Base-by-base conservation (phyloP, 495 filamentous ascomycete species). In the Penicillium waksmanii region DNA sequence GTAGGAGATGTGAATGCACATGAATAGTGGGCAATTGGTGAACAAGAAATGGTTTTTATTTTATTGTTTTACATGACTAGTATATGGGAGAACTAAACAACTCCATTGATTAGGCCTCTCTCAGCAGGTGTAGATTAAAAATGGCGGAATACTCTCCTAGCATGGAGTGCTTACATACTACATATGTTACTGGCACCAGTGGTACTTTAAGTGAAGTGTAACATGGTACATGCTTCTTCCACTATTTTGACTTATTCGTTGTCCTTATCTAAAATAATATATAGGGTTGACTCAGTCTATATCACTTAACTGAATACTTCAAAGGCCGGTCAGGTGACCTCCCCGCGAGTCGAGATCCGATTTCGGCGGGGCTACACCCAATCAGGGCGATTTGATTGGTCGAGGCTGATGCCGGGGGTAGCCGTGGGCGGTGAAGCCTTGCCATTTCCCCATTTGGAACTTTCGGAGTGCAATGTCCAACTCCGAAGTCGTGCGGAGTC, bases 401-500 rank as follows among this genome's bases (percentile, higher is more conserved):
- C 17, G 3, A 38, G 11, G 15, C 42, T 2, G 42, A 44, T 12
- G 12, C 46, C 46, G 46, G 46, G 46, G 46, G 9, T 23, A 48
- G n/a, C 46, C 15, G 46, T 44, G 51, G 62, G 68, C 67, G 67
- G 67, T 70, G 67, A 67, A 34, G 23, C 19, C 36, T 15, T 33
- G 35, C 42, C n/a, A n/a, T 48, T 23, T 38, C 38, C 46, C 25
- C 35, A 48, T 18, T 49, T 48, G 38, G 52, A 56, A 50, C 55
- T 40, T 25, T 55, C 65, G 73, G 74, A 77, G 71, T 75, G 17
- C 74, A 61, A 63, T 43, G 18, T 58, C 51, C 56, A 49, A 61
- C 66, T 74, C 71, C 73, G 74, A 53, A 59, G 55, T 57, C 42
- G 58, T 62, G 61, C 56, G 59, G 67, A 70, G 65, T 70, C 65